A percentile compares a stretch with the other conserved stretches of the same genome.
These are phyloP conservation scores for Aspergillus jensenii DNA, from an alignment of 2,329 filamentous ascomycete species.

Conservation along the genomic window DNA sequence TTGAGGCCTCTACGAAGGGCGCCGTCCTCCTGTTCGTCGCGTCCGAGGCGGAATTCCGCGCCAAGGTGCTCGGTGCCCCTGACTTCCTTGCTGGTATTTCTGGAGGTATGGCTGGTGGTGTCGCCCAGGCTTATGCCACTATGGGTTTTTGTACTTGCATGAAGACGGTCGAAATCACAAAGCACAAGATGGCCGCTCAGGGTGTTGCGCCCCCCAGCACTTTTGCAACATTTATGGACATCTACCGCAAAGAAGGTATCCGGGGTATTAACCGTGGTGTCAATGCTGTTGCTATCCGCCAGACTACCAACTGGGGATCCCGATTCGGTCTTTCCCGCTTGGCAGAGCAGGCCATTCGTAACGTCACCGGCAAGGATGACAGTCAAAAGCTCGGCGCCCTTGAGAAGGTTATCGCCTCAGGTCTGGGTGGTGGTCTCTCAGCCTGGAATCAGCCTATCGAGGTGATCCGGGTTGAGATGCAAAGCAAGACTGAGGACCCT, in stretches of 20 bases:
- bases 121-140: slow-evolving; percentile 97
- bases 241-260: slow-evolving; percentile 93
- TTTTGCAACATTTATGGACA: slow-evolving; percentile 93
- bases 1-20: slow-evolving; percentile 99
- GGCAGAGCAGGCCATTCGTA: slow-evolving; percentile 85
- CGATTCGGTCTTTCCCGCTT: slow-evolving; percentile 92
- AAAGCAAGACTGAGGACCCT: slow-evolving; percentile 96
- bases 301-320: slow-evolving; percentile 99
- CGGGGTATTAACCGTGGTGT: slow-evolving; percentile 97
- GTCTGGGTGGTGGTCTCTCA: slow-evolving; percentile 86
- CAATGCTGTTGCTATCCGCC: slow-evolving; percentile 96
- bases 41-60: slow-evolving; percentile 96
- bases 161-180: slow-evolving; percentile 99
- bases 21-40: slow-evolving; percentile 98
- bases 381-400: slow-evolving; percentile 71
- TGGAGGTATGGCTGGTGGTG: slow-evolving; percentile 89
- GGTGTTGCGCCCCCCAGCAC: slow-evolving; percentile 87
- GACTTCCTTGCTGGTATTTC: slow-evolving; percentile 87
- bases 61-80: slow-evolving; percentile 75
- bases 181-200: slow-evolving; percentile 84
- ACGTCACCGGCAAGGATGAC: slow-evolving; percentile 73
- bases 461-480: slow-evolving; percentile 99
- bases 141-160: slow-evolving; percentile 99
- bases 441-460: slow-evolving; percentile 99
- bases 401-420: slow-evolving; percentile 88